Evolutionary conservation across 306 rosid genomes (phyloP).

Genomic region (Coriaria nepalensis): DNA sequence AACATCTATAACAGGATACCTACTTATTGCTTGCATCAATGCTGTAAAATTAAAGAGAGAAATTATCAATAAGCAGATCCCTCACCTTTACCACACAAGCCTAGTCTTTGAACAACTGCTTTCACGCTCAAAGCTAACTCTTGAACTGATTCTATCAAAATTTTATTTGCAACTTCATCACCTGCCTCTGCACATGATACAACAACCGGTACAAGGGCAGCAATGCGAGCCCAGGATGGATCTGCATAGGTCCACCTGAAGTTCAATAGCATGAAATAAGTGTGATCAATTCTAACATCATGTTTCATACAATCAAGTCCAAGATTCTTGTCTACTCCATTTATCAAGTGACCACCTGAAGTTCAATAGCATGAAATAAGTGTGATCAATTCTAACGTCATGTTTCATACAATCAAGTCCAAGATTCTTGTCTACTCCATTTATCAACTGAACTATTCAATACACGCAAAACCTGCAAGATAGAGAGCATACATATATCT

Average conservation of each 20-base stretch:
- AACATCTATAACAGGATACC: not conserved
- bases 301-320: too few species aligned
- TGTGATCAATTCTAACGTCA: too few species aligned
- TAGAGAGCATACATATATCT: too few species aligned
- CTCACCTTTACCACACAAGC: conserved; percentile 69
- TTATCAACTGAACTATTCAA: too few species aligned
- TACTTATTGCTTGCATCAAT: too few species aligned
- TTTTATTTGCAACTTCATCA: conserved; percentile 72
- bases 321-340: too few species aligned
- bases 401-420: too few species aligned
- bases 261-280: conserved; percentile 16
- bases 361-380: conserved; percentile 16
- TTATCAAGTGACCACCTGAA: conserved; percentile 44
- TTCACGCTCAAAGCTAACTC: conserved; percentile 76
- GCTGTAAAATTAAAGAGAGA: not conserved
- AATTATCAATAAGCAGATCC: not conserved
- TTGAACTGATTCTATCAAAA: conserved; percentile 59
- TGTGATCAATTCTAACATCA: too few species aligned
- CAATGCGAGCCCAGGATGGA: conserved; percentile 93
- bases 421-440: too few species aligned
- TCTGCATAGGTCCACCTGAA: conserved; percentile 95
- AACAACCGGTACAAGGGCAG: conserved; percentile 83
- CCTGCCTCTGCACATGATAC: conserved; percentile 82
- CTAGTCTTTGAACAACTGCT: conserved; percentile 84
- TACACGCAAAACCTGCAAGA: too few species aligned